phyloP scores from a whole-genome alignment of 2,329 filamentous ascomycete genomes.

The Diaporthe sp. region DNA sequence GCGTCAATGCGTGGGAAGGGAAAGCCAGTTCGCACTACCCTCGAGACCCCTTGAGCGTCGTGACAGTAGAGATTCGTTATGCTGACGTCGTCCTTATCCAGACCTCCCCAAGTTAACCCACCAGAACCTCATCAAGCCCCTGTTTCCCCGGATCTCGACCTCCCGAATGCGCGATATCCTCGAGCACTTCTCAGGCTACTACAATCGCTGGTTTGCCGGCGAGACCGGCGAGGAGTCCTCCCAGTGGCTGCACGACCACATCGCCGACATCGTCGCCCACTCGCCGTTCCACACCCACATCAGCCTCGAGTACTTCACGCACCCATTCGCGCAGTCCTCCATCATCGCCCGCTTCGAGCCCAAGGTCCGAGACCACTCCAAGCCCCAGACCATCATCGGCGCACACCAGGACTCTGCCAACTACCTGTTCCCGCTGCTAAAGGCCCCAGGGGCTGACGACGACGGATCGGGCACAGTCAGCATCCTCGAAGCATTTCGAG shows the following conservation, averaged over 20 bases:
- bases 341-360: conserved; percentile 77
- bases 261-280: conserved; percentile 51
- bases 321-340: conserved; percentile 78
- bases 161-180: conserved; percentile 75
- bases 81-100: conserved; percentile 37
- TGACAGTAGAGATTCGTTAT: not conserved
- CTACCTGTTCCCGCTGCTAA: conserved; percentile 76
- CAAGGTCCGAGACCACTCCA: conserved; percentile 51
- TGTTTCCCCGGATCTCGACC: conserved; percentile 72
- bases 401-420: conserved; percentile 84
- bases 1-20: conserved; percentile 43
- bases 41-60: not conserved
- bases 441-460: conserved; percentile 80
- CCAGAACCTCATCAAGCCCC: conserved; percentile 66
- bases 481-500: conserved; percentile 79
- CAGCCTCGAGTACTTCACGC: conserved; percentile 67
- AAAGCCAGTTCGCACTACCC: conserved; percentile 47
- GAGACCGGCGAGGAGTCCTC: conserved; percentile 51
- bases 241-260: conserved; percentile 53
- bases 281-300: conserved; percentile 54
- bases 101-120: conserved; percentile 57
- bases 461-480: conserved; percentile 81
- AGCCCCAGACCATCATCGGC: conserved; percentile 68
- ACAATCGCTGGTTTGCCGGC: conserved; percentile 69
- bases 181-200: conserved; percentile 71